phyloP scores from a whole-genome alignment of 805 yeast species.

The Suhomyces sp. region DNA sequence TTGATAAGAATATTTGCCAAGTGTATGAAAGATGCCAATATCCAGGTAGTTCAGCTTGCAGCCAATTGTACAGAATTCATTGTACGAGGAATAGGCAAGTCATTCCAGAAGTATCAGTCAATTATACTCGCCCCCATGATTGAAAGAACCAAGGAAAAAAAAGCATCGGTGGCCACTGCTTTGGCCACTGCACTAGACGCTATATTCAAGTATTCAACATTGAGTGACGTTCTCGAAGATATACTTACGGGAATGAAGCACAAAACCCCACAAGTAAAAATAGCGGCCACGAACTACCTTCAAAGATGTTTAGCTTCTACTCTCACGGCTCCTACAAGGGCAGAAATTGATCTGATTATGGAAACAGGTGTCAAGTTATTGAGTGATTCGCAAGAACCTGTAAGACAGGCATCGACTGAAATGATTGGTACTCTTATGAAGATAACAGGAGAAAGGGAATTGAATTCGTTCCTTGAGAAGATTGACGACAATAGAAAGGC shows the following conservation, averaged over 20 bases:
- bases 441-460: constrained; percentile 70
- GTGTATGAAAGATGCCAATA: constrained; percentile 82
- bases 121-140: constrained; percentile 59
- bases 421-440: constrained; percentile 79
- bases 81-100: constrained; percentile 61
- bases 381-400: constrained; percentile 79
- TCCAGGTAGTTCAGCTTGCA: constrained; percentile 79
- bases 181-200: constrained; percentile 65
- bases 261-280: constrained; percentile 79
- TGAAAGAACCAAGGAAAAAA: constrained; percentile 87
- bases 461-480: constrained; percentile 58
- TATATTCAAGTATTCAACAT: constrained; percentile 49
- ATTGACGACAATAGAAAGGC: constrained; percentile 71
- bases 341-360: constrained; percentile 58
- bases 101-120: constrained; percentile 53
- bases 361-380: constrained; percentile 59
- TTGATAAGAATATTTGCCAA: constrained; percentile 64
- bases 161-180: constrained; percentile 71
- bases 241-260: constrained; percentile 59
- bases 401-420: constrained; percentile 74
- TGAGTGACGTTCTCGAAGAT: constrained; percentile 57
- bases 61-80: constrained; percentile 61
- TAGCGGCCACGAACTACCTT: constrained; percentile 65
- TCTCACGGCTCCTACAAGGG: constrained; percentile 43
- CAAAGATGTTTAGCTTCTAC: constrained; percentile 59